Conservation (phyloP, 768 basidiomycete species). For the Chalciporus sphaerocephalus region DNA sequence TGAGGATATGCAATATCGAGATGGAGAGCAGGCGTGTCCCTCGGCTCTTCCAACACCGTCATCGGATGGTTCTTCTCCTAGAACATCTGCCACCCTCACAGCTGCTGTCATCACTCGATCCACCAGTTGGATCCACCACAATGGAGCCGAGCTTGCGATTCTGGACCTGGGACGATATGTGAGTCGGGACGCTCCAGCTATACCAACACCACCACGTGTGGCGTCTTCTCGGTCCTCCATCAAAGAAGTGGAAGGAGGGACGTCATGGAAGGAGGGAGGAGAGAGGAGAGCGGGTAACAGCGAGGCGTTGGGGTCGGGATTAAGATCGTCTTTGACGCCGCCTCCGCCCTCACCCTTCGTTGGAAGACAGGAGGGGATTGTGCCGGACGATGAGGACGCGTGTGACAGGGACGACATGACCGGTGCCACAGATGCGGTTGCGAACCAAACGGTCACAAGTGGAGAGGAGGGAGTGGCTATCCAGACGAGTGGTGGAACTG, state of each 20-base stretch:
- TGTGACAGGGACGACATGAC: background rate
- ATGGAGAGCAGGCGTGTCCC: background rate
- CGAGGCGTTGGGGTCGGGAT: background rate
- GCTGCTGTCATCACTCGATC: background rate
- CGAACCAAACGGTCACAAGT: background rate
- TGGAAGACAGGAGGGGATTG: background rate
- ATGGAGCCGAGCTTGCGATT: background rate
- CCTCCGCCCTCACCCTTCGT: background rate
- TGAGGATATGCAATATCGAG: background rate
- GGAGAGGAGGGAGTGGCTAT: background rate
- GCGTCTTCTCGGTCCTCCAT: background rate
- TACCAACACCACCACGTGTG: constrained; percentile 4
- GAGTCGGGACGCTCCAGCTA: background rate
- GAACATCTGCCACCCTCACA: constrained; percentile 6
- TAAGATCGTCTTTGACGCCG: constrained; percentile 4
- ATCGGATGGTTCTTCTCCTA: background rate
- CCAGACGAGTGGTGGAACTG: background rate
- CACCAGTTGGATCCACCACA: background rate
- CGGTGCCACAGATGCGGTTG: background rate
- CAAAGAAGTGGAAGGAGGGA: background rate
- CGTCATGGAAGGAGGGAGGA: background rate
- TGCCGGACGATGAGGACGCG: background rate
- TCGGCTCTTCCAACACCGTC: constrained; percentile 9
- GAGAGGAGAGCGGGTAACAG: background rate
- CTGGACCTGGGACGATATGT: background rate